Percentiles rank a stretch among this genome's conserved stretches.
These are phyloP conservation scores for Fusarium compactum DNA, from an alignment of 2,329 filamentous ascomycete species.

Conservation along the genomic window DNA sequence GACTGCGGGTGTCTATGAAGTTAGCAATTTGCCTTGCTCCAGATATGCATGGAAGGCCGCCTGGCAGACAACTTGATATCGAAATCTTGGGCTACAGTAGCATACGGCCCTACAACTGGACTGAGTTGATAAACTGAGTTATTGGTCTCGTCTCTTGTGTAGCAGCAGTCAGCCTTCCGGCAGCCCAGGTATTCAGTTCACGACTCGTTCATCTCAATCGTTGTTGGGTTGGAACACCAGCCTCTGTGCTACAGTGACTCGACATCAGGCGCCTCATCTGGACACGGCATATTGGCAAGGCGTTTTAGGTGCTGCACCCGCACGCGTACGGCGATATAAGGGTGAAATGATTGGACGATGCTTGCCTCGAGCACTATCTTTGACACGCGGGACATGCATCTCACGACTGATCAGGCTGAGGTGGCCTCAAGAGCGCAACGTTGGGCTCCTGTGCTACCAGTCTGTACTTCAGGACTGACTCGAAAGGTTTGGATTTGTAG, in stretches of 20 bases:
- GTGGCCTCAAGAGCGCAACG: slow-evolving; percentile 33
- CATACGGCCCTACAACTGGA: background rate
- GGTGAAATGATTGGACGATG: slow-evolving; percentile 14
- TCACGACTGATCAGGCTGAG: slow-evolving; percentile 31
- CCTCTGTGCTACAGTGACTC: slow-evolving; percentile 9
- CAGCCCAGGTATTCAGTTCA: background rate
- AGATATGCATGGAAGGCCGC: too few species aligned
- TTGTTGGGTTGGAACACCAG: background rate
- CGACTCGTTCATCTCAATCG: background rate
- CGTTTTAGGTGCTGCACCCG: slow-evolving; percentile 29
- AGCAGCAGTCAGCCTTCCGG: background rate
- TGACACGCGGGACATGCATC: slow-evolving; percentile 35
- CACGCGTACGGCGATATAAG: slow-evolving; percentile 7
- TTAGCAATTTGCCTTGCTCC: background rate
- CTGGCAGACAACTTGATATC: background rate
- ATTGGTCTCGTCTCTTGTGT: background rate
- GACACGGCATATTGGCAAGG: slow-evolving; percentile 20
- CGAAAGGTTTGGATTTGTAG: background rate
- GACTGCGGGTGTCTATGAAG: background rate
- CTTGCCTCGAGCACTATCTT: slow-evolving; percentile 11
- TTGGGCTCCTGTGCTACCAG: slow-evolving; percentile 17
- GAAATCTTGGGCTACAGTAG: background rate
- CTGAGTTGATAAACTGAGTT: background rate
- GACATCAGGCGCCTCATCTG: background rate
- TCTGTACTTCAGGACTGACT: slow-evolving; percentile 14